Evolutionary conservation across 768 basidiomycete species (phyloP).

Genomic region (Clitopilus hobsonii): DNA sequence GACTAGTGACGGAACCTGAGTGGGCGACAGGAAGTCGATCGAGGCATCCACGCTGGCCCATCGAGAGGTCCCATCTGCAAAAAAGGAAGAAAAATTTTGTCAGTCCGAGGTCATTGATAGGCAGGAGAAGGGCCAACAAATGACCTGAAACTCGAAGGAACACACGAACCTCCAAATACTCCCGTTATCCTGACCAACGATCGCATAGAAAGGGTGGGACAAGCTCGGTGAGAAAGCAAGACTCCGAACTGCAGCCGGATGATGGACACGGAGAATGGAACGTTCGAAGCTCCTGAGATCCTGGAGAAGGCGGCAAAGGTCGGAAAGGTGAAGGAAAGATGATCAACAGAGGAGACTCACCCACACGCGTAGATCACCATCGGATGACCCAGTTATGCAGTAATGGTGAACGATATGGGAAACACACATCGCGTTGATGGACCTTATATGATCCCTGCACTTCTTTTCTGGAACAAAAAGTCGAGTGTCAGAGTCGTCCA

Average conservation of each 20-base stretch:
- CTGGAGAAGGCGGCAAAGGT: constrained; percentile 26
- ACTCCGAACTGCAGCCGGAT: constrained; percentile 64
- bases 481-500: neutral
- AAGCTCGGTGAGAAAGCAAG: constrained; percentile 66
- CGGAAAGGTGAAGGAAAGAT: neutral
- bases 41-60: constrained; percentile 69
- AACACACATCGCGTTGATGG: constrained; percentile 65
- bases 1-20: constrained; percentile 60
- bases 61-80: constrained; percentile 71
- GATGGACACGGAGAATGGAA: constrained; percentile 66
- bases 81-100: neutral
- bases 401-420: constrained; percentile 67
- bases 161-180: constrained; percentile 56
- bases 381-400: constrained; percentile 76
- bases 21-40: constrained; percentile 76
- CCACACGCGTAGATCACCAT: constrained; percentile 80
- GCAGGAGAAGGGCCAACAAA: neutral
- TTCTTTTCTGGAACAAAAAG: constrained; percentile 45
- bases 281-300: constrained; percentile 70
- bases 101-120: too few relatives aligned
- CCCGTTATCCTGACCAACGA: constrained; percentile 67
- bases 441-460: constrained; percentile 65
- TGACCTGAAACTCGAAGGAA: neutral
- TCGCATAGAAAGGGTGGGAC: constrained; percentile 62
- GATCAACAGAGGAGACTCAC: constrained; percentile 31